Evolutionary conservation across 2,329 filamentous ascomycete genomes (phyloP), one percentile per base, ranked within the genome.

Genomic region (Neodidymelliopsis sp.): DNA sequence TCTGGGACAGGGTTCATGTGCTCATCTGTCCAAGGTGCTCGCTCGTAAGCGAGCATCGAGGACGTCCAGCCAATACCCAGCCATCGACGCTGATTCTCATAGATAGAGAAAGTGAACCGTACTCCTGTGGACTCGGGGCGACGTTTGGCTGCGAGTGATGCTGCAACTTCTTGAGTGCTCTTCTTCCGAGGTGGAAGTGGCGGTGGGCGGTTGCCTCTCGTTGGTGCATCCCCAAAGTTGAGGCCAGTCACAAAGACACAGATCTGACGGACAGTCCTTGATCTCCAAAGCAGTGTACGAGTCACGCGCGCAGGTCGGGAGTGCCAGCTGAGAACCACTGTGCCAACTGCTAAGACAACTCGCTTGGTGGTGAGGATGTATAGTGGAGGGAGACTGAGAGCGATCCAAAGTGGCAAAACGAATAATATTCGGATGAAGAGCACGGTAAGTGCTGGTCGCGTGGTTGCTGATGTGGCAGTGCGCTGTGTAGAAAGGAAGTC

Each of bases 51-150:
- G 58, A 99, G 91, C 53, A 99, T 78, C 28, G 87, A 95, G 2
- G 88, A 88, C 0, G 94, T 97, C 92, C 94, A 99, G 0, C 94
- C 94, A 10, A 99, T 82, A 1, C 92, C 93, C 4, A 99, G 77
- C 94, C 94, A 99, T 41, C 94, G 84, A 30, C 94, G 84, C 73
- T 99, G 94, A 63, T 99, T 99, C 71, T 99, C 94, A 66, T 92
- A 97, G 2, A 99, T 81, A 36, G 94, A 92, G 56, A 99, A 99
- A 0, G 94, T 99, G 66, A 99, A 99, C 33, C 91, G 89, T 11
- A 99, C 90, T 1, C 92, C 91, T 0, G 91, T 84, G 4, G 88
- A 87, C 22, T 70, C 68, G 23, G 72, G 72, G 18, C 71, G 69
- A 13, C 70, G 65, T 52, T 75, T 75, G 15, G 74, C 72, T 23